Conservation (phyloP, 768 basidiomycete genomes). For the Krasilnikovozyma curviuscula region DNA sequence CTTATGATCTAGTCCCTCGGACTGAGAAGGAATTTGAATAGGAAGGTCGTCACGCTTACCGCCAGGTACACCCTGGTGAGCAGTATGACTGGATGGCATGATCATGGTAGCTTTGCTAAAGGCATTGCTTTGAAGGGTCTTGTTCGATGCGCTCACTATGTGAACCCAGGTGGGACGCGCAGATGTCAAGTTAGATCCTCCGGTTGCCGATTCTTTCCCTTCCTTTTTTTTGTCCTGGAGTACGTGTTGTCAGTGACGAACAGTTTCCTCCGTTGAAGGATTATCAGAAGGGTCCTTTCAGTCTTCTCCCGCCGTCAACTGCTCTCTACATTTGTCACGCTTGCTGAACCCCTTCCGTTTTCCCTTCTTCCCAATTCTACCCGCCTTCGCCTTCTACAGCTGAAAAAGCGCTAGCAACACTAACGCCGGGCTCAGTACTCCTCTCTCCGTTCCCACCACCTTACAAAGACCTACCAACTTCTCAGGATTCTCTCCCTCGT, state of each 20-base stretch:
- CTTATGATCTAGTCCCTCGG: not conserved
- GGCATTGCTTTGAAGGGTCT: too few species aligned
- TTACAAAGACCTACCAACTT: slow-evolving; percentile 47
- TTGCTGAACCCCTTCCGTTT: not conserved
- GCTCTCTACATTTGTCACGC: not conserved
- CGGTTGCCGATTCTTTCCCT: not conserved
- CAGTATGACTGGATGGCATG: too few species aligned
- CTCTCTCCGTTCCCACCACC: slow-evolving; percentile 73
- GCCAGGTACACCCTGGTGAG: too few species aligned
- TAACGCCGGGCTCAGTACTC: slow-evolving; percentile 44
- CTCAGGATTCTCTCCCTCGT: slow-evolving; percentile 55
- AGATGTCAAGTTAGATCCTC: not conserved
- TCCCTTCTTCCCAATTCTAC: slow-evolving; percentile 6
- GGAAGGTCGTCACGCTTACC: not conserved
- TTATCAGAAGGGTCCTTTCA: not conserved
- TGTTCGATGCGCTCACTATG: too few species aligned
- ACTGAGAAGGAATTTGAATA: not conserved
- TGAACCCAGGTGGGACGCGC: too few species aligned
- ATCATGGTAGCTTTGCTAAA: too few species aligned
- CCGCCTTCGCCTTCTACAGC: slow-evolving; percentile 41
- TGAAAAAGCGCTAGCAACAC: slow-evolving; percentile 69
- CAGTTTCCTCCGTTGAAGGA: not conserved
- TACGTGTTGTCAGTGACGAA: too few species aligned
- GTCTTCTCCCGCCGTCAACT: not conserved
- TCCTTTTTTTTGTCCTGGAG: not conserved